Base-by-base conservation (phyloP, 345 rosid genomes). In the Populus pruinosa region DNA sequence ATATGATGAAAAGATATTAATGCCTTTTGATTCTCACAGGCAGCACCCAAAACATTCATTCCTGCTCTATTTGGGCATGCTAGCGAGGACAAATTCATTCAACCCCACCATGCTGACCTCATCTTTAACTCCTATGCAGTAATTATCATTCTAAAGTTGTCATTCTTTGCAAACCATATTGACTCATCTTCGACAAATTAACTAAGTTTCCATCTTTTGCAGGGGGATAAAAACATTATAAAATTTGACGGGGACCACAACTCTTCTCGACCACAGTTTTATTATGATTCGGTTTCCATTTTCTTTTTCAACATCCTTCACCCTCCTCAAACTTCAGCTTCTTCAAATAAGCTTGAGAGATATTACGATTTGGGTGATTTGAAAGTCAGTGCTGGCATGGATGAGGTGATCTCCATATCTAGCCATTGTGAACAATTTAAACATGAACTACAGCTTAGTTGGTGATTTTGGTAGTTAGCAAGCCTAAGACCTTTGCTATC, bases 221-320 rank as follows among this genome's bases (percentile, higher is more conserved):
- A 96, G 99, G 99, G 99, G 56, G 98, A 93, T 85, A 96, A 93
- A 85, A 96, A 96, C 79, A 82, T 96, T 79, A 92, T 96, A 79
- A 92, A 89, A 84, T 96, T 96, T 81, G 94, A 96, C 77, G 99
- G 98, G 69, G 98, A 96, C 77, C 98, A 93, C 84, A 96, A 96
- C 83, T 87, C 98, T 50, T 91, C 99, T 27, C 84, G 99, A 79
- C 98, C 99, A 25, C 98, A 92, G 63, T 92, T 87, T 79, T 96
- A 86, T 80, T 93, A 92, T 71, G 97, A 96, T 83, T 96, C 99
- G 1, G 98, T 96, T 75, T 92, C 97, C 81, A 85, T 91, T 80
- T 96, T 96, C 93, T 93, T 96, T 88, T 89, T 84, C 87, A 93
- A 90, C 79, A 89, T 93, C 73, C 92, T 96, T 73, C 96, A 81